phyloP scores from a whole-genome alignment of 1,139 yeast genomes.

The Kodamaea plutei region DNA sequence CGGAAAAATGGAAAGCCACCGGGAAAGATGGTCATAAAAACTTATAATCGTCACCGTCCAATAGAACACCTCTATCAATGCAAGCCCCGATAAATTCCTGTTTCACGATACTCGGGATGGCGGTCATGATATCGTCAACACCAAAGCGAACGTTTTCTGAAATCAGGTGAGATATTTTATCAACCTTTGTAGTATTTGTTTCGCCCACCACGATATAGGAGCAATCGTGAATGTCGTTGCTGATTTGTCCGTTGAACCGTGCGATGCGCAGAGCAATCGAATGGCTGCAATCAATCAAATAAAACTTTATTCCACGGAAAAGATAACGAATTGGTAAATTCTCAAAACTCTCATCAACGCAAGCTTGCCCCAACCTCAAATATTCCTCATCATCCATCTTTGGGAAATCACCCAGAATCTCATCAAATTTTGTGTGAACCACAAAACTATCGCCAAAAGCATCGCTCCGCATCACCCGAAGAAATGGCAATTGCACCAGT shows the following conservation, averaged over 20 bases:
- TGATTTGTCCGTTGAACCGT: conserved; percentile 31
- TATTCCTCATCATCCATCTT: conserved; percentile 10
- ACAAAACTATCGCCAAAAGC: conserved; percentile 52
- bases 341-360: conserved; percentile 5
- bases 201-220: conserved; percentile 24
- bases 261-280: conserved; percentile 18
- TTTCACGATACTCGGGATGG: conserved; percentile 47
- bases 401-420: conserved; percentile 4
- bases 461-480: conserved; percentile 30
- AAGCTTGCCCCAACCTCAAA: neutral
- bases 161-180: conserved; percentile 17
- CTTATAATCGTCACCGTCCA: conserved; percentile 43
- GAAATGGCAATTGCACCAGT: conserved; percentile 13
- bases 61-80: conserved; percentile 34
- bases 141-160: conserved; percentile 18
- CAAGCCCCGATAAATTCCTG: conserved; percentile 40
- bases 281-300: conserved; percentile 15
- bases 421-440: conserved; percentile 15
- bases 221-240: conserved; percentile 14
- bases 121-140: conserved; percentile 14
- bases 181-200: conserved; percentile 9
- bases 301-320: conserved; percentile 22
- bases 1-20: too few species aligned
- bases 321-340: conserved; percentile 18
- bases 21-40: too few species aligned